phyloP scores from a whole-genome alignment of 2,329 filamentous ascomycete genomes.

The Ambrosiella beaveri region DNA sequence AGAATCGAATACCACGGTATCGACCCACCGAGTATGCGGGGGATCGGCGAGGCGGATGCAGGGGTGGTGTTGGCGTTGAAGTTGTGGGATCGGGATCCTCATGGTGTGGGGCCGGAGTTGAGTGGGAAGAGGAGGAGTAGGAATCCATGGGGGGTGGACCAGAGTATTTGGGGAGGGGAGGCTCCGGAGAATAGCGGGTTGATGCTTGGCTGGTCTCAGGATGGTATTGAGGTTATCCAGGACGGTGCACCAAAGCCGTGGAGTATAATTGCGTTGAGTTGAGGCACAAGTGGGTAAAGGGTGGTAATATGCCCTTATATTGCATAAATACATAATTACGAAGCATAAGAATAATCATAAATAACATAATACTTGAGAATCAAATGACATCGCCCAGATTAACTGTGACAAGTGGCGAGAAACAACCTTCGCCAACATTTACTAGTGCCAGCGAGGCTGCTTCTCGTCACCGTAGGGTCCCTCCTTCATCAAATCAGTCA shows the following conservation, averaged over 20 bases:
- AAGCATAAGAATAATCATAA: too few relatives aligned
- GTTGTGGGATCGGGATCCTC: conserved; percentile 35
- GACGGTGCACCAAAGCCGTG: conserved; percentile 25
- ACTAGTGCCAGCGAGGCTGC: background rate
- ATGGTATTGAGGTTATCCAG: conserved; percentile 25
- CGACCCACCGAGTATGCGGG: conserved; percentile 36
- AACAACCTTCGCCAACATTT: background rate
- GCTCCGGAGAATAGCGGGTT: conserved; percentile 23
- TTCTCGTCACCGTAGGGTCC: conserved; percentile 13
- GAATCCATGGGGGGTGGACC: conserved; percentile 31
- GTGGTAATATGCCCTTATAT: too few relatives aligned
- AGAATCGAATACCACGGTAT: conserved; percentile 41
- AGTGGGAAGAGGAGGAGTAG: conserved; percentile 30
- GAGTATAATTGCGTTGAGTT: conserved; percentile 14
- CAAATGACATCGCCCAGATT: too few relatives aligned
- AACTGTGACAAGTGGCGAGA: too few relatives aligned
- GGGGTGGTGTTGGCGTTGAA: conserved; percentile 27
- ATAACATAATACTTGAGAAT: too few relatives aligned
- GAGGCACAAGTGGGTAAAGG: background rate
- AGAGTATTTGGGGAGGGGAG: conserved; percentile 23
- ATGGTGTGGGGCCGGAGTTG: conserved; percentile 29
- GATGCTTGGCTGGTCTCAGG: conserved; percentile 18
- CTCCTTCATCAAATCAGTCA: conserved; percentile 30
- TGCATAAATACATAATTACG: too few relatives aligned
- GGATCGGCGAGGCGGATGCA: conserved; percentile 22